A percentile compares a stretch with the other conserved stretches of the same genome.
Evolutionary conservation across 2,329 filamentous ascomycete genomes (phyloP).

Genomic region (Colletotrichum incanum): DNA sequence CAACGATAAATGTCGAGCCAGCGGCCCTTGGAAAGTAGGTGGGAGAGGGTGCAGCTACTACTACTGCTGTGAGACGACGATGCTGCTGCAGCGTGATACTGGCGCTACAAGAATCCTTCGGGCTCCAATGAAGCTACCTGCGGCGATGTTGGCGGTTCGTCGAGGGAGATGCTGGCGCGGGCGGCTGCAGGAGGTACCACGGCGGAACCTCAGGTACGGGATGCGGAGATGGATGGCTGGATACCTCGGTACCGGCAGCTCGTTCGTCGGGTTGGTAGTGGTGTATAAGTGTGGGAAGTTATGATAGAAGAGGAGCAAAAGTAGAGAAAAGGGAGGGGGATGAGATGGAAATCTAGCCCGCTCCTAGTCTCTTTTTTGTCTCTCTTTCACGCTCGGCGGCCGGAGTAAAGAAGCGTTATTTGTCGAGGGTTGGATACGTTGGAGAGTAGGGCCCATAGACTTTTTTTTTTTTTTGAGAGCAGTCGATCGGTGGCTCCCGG

Average conservation of each 20-base stretch:
- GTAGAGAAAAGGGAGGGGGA: slow-evolving; percentile 44
- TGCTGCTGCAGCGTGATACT: slow-evolving; percentile 66
- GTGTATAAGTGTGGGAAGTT: slow-evolving; percentile 6
- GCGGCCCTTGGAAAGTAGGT: slow-evolving; percentile 47
- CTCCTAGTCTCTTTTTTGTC: slow-evolving; percentile 28
- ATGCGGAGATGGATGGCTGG: slow-evolving; percentile 45
- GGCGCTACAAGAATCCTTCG: slow-evolving; percentile 60
- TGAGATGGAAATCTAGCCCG: slow-evolving; percentile 33
- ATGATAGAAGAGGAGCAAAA: slow-evolving; percentile 37
- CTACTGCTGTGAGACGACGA: slow-evolving; percentile 63
- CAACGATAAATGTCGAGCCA: background rate
- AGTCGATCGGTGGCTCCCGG: slow-evolving; percentile 58
- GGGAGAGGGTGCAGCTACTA: slow-evolving; percentile 49
- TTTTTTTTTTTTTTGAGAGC: slow-evolving; percentile 49
- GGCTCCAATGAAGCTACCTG: slow-evolving; percentile 65
- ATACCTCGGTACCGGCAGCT: slow-evolving; percentile 22
- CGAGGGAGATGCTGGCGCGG: slow-evolving; percentile 58
- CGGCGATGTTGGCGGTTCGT: slow-evolving; percentile 63
- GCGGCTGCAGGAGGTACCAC: slow-evolving; percentile 61
- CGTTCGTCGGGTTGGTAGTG: slow-evolving; percentile 12
- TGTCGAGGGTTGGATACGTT: slow-evolving; percentile 44
- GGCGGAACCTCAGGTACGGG: slow-evolving; percentile 52
- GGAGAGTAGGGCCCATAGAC: slow-evolving; percentile 49
- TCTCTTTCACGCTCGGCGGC: slow-evolving; percentile 28
- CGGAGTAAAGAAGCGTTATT: slow-evolving; percentile 44